These are phyloP conservation scores for Tuber umbilicatum DNA, from an alignment of 495 filamentous ascomycete genomes.

Conservation along the genomic window DNA sequence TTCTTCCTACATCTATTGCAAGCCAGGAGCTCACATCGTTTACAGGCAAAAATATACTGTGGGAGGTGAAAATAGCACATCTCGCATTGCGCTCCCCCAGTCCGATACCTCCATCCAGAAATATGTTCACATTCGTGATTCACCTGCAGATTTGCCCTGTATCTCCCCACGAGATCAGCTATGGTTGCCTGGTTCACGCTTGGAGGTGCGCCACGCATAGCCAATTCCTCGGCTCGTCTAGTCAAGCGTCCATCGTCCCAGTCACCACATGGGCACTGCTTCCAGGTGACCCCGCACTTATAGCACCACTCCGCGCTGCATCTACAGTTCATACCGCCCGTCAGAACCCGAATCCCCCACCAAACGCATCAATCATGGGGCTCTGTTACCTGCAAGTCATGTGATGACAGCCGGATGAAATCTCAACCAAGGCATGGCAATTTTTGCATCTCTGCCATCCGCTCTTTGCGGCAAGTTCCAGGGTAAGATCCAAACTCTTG, in stretches of 20 bases:
- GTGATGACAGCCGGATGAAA: slow-evolving; percentile 47
- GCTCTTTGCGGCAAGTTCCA: slow-evolving; percentile 43
- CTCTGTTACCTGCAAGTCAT: slow-evolving; percentile 42
- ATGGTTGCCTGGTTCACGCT: background rate
- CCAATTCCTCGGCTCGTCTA: slow-evolving; percentile 35
- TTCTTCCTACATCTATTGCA: slow-evolving; percentile 36
- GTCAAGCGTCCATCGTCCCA: slow-evolving; percentile 26
- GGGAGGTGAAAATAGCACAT: slow-evolving; percentile 20
- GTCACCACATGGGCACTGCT: slow-evolving; percentile 30
- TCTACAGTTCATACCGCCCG: background rate
- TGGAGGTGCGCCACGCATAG: slow-evolving; percentile 21
- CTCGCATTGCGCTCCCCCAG: slow-evolving; percentile 15
- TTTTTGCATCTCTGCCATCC: slow-evolving; percentile 47
- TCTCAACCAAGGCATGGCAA: slow-evolving; percentile 46
- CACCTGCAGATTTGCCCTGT: background rate
- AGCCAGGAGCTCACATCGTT: slow-evolving; percentile 21
- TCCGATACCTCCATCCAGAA: slow-evolving; percentile 16
- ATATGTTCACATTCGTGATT: slow-evolving; percentile 29
- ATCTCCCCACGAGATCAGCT: background rate
- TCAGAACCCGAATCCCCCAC: background rate
- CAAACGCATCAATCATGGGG: background rate
- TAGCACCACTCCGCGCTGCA: slow-evolving; percentile 40
- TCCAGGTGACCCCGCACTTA: slow-evolving; percentile 33
- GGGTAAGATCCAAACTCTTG: slow-evolving; percentile 42
- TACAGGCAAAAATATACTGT: slow-evolving; percentile 22